Evolutionary conservation across 106 monocot species (phyloP), one percentile per base, ranked within the genome.

Genomic region (Phalaenopsis aphrodite): DNA sequence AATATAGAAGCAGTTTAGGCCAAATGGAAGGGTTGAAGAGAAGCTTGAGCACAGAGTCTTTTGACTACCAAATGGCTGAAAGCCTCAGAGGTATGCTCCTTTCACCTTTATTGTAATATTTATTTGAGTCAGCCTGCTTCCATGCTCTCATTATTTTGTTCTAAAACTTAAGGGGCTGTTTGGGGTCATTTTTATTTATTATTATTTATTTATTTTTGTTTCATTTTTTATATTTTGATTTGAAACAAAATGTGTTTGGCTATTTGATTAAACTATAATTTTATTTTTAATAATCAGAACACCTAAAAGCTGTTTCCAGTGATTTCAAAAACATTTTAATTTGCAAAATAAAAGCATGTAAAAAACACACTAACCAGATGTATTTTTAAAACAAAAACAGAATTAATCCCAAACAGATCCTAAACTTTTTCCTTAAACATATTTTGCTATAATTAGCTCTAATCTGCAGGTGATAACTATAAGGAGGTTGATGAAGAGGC

Each of bases 401-500:
- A 30, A 30, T 30, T 30, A 30, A 30, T 30, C 30, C 30, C 30
- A 30, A 30, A 30, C 30, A 30, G 0, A 30, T 30, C 30, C 30
- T 30, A 30, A 30, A 30, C 30, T 0, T 30, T 52, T 49, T 47
- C 49, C 42, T 76, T 24, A 30, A 9, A 52, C 21, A 75, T 58
- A 75, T 37, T 68, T 77, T 73, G 5, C 8, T 42, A 55, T 79
- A 6, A 18, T 6, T 80, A 15, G 39, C 61, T 79, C 15, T 45
- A 55, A 30, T 79, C 81, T 82, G 67, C 67, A 86, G 87, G 76
- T 81, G 84, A 93, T 83, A 88, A 87, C 81, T 80, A 84, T 56
- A 91, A 94, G 84, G 98, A 94, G 52, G 85, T 89, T 81, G 92
- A 94, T 49, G 94, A 94, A 75, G 94, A 94, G 85, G 91, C 76